Evolutionary conservation across 1,139 yeast genomes (phyloP), one percentile per base, ranked within the genome.

Genomic region (Arxiozyma bovina): DNA sequence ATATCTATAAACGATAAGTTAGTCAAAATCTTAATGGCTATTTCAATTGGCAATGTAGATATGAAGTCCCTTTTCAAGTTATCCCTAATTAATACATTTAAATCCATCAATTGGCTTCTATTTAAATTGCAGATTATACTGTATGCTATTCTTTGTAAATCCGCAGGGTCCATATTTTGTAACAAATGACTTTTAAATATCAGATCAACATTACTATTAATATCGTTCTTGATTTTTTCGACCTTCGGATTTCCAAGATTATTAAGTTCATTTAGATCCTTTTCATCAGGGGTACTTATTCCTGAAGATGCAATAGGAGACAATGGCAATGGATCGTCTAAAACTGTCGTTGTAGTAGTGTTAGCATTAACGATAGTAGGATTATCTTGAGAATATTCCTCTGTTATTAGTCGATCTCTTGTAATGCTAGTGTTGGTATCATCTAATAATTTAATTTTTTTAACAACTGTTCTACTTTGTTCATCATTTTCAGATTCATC

Each of bases 1-100:
- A 93, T 74, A 3, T 94, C 81, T 53, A 74, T 69, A 60, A 80
- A 78, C 63, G 88, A 94, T 53, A 93, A 74, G 56, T 80, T 78
- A 1, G 79, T 73, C 53, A 94, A 74, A n/a, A 93, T 81, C 52
- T 82, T 78, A 62, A 80, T 74, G 1, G 90, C 72, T n/a, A 93
- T 75, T 66, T 93, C 98, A 3, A 80, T 67, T 0, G 99, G 99
- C 27, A 93, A 71, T 54, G 78, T 74, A 23, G 82, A 70, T 17
- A 93, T 69, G 48, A 93, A 72, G 66, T 93, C 98, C 61, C 94
- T 78, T 61, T 81, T 80, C 64, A 93, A 77, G 21, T 85, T 79
- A 42, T 76, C 74, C 51, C 79, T 77, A 22, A 93, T 76, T 12
- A 81, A 66, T 22, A 81, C 79, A 43, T 81, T 78, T 54, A 93